Evolutionary conservation across 2,329 filamentous ascomycete genomes (phyloP).

Genomic region (Penicillium sp.): DNA sequence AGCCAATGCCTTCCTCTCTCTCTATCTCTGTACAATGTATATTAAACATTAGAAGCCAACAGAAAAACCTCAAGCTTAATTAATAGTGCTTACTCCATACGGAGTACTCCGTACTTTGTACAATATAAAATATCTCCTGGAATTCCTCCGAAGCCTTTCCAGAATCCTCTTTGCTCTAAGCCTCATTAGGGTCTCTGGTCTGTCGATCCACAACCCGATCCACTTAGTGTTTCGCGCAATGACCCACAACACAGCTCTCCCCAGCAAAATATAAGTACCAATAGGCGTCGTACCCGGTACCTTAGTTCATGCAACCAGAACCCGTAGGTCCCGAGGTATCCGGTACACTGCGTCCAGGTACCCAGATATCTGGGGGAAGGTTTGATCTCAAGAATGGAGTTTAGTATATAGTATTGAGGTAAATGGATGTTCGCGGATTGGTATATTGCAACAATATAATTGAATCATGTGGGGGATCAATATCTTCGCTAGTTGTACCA

Average conservation of each 20-base stretch:
- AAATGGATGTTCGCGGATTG: background rate
- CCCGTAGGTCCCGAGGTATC: slow-evolving; percentile 10
- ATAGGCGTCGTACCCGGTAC: slow-evolving; percentile 18
- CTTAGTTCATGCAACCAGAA: background rate
- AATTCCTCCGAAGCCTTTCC: background rate
- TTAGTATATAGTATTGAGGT: background rate
- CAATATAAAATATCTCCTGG: background rate
- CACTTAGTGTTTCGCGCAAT: slow-evolving; percentile 27
- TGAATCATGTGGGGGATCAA: background rate
- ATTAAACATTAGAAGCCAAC: background rate
- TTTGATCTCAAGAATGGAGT: background rate
- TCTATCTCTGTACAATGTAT: no score
- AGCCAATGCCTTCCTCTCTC: background rate
- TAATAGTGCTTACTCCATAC: background rate
- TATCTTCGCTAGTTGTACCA: background rate
- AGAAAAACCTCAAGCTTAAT: background rate
- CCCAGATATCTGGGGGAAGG: background rate
- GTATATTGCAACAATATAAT: background rate
- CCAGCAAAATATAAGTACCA: slow-evolving; percentile 10
- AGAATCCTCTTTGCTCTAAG: slow-evolving; percentile 3
- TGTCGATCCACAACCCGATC: slow-evolving; percentile 25
- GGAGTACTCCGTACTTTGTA: background rate
- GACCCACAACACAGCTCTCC: slow-evolving; percentile 22
- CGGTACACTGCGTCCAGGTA: background rate
- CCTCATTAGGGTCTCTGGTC: slow-evolving; percentile 2